phyloP scores from a whole-genome alignment of 2,329 filamentous ascomycete species.

The Blumeriella jaapii region DNA sequence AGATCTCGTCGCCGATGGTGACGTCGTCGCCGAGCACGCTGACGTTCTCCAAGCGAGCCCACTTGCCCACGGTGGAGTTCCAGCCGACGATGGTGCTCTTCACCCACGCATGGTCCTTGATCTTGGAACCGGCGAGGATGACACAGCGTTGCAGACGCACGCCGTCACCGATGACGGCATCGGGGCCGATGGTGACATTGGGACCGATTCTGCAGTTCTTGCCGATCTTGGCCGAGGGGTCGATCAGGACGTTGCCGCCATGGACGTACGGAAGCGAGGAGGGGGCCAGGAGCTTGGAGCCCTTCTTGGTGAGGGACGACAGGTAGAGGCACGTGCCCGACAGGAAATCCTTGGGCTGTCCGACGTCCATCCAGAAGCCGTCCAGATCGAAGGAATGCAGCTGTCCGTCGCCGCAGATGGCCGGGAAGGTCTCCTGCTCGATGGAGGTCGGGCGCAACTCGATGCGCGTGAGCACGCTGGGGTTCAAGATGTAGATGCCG shows the following conservation, averaged over 20 bases:
- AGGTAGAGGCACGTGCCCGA: slow-evolving; percentile 94
- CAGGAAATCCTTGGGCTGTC: slow-evolving; percentile 97
- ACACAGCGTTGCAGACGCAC: slow-evolving; percentile 91
- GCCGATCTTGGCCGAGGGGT: slow-evolving; percentile 89
- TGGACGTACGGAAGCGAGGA: slow-evolving; percentile 69
- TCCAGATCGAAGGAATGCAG: slow-evolving; percentile 94
- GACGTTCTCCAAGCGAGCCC: slow-evolving; percentile 94
- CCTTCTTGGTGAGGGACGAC: slow-evolving; percentile 80
- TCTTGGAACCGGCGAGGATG: slow-evolving; percentile 75
- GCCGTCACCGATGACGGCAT: slow-evolving; percentile 85
- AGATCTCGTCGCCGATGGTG: slow-evolving; percentile 94
- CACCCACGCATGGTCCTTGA: slow-evolving; percentile 98
- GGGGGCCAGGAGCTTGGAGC: slow-evolving; percentile 71
- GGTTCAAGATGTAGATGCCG: slow-evolving; percentile 96
- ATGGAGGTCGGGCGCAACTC: slow-evolving; percentile 95
- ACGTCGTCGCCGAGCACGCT: slow-evolving; percentile 97
- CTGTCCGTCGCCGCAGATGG: slow-evolving; percentile 79
- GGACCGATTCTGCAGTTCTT: slow-evolving; percentile 97
- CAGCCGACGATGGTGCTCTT: slow-evolving; percentile 98
- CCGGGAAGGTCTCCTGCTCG: slow-evolving; percentile 97
- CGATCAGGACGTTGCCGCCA: slow-evolving; percentile 90
- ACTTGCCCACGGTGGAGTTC: slow-evolving; percentile 92
- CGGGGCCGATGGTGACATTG: slow-evolving; percentile 90
- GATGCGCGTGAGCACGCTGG: slow-evolving; percentile 79
- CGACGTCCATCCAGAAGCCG: slow-evolving; percentile 99